These are phyloP conservation scores for Venturia asperata DNA, from an alignment of 2,329 filamentous ascomycete genomes.

Conservation along the genomic window DNA sequence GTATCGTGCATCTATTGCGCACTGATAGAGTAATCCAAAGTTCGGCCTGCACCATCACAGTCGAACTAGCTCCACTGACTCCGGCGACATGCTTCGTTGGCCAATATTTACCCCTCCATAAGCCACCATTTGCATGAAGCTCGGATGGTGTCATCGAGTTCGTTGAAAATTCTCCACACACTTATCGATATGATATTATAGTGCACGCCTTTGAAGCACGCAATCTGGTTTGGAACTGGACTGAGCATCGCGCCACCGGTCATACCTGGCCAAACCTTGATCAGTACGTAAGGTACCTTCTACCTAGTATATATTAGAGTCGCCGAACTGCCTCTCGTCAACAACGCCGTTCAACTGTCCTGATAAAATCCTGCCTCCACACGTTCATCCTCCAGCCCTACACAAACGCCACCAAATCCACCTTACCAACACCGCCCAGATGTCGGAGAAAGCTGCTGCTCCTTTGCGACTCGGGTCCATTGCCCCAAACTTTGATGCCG, in stretches of 20 bases:
- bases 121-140: constrained; percentile 4
- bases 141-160: constrained; percentile 5
- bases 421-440: background rate
- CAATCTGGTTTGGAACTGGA: background rate
- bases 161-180: constrained; percentile 4
- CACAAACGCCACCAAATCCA: background rate
- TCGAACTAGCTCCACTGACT: too few relatives aligned
- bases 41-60: too few relatives aligned
- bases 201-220: constrained; percentile 5
- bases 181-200: background rate
- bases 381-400: background rate
- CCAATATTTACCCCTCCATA: constrained; percentile 6
- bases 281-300: too few relatives aligned
- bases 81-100: background rate
- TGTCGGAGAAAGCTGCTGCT: constrained; percentile 7
- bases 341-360: background rate
- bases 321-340: constrained; percentile 3
- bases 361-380: background rate
- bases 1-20: too few relatives aligned
- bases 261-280: background rate
- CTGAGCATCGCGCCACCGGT: background rate
- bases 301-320: constrained; percentile 4
- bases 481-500: constrained; percentile 63
- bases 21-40: too few relatives aligned
- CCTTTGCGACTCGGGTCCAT: constrained; percentile 56